Conservation (phyloP, 2,329 filamentous ascomycete species). For the Pseudogymnoascus sp. region DNA sequence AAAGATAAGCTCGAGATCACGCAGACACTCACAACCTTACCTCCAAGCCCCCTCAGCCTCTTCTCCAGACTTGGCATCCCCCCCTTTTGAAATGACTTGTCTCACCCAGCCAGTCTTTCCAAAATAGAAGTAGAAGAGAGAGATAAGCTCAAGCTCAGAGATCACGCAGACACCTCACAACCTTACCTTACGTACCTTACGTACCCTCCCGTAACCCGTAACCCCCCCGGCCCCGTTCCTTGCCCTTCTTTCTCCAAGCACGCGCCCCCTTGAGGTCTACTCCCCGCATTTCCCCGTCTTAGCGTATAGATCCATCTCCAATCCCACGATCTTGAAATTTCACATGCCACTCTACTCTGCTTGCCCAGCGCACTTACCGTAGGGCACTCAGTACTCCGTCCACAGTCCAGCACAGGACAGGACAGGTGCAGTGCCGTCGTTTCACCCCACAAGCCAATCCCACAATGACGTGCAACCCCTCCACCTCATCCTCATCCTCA, state of each 20-base stretch:
- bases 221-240: too few relatives aligned
- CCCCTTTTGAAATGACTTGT: not conserved
- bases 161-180: not conserved
- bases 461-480: not conserved
- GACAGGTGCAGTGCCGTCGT: not conserved
- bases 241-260: not conserved
- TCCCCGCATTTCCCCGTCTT: slow-evolving; percentile 3
- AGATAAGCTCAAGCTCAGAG: not conserved
- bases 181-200: too few relatives aligned
- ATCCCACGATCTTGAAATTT: not conserved
- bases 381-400: not conserved
- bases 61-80: not conserved
- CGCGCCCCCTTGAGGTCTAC: not conserved
- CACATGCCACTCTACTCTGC: not conserved
- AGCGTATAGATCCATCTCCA: not conserved
- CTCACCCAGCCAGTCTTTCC: not conserved
- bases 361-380: not conserved
- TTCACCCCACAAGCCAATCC: not conserved
- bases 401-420: not conserved
- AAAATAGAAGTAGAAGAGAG: not conserved
- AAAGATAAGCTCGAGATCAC: not conserved
- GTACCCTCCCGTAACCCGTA: too few relatives aligned
- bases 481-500: not conserved
- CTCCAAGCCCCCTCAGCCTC: too few relatives aligned
- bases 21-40: too few relatives aligned